A percentile compares a stretch with the other conserved stretches of the same genome.
phyloP scores from a whole-genome alignment of 495 filamentous ascomycete genomes.

The Aspergillus hancockii region DNA sequence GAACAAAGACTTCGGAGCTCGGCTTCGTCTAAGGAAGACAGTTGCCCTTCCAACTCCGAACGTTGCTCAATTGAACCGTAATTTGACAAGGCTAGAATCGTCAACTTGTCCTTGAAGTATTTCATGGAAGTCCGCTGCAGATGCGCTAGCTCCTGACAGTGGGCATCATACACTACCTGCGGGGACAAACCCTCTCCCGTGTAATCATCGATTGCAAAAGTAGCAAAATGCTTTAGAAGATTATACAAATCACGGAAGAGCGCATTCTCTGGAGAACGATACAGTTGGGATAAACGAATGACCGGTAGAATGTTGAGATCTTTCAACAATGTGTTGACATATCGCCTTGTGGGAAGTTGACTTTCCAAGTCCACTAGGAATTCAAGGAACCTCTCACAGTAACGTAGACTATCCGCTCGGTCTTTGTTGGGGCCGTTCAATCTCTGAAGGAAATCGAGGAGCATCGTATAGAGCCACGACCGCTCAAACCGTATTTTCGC shows the following conservation, averaged over 20 bases:
- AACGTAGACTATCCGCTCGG: conserved; percentile 64
- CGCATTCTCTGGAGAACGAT: conserved; percentile 69
- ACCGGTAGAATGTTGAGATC: conserved; percentile 86
- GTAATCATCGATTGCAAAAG: conserved; percentile 91
- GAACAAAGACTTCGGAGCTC: conserved; percentile 71
- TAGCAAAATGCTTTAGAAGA: conserved; percentile 78
- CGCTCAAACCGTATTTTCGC: conserved; percentile 86
- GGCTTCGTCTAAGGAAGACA: conserved; percentile 67
- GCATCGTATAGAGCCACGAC: conserved; percentile 86
- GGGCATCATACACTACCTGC: conserved; percentile 74
- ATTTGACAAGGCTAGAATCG: conserved; percentile 87
- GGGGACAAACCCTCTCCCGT: conserved; percentile 72
- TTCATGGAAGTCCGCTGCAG: conserved; percentile 82
- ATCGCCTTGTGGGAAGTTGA: conserved; percentile 90
- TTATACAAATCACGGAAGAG: conserved; percentile 79
- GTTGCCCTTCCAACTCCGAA: conserved; percentile 73
- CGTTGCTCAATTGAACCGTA: conserved; percentile 83
- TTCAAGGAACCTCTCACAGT: conserved; percentile 93
- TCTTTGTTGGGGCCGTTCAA: conserved; percentile 60
- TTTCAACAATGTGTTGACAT: conserved; percentile 87
- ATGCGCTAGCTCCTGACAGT: conserved; percentile 72
- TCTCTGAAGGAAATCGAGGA: conserved; percentile 77
- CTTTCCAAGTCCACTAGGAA: conserved; percentile 88
- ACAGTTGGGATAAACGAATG: conserved; percentile 78
- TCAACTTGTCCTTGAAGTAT: conserved; percentile 86